A percentile compares a stretch with the other conserved stretches of the same genome.
phyloP scores from a whole-genome alignment of 345 rosid species.

The Aethionema arabicum region DNA sequence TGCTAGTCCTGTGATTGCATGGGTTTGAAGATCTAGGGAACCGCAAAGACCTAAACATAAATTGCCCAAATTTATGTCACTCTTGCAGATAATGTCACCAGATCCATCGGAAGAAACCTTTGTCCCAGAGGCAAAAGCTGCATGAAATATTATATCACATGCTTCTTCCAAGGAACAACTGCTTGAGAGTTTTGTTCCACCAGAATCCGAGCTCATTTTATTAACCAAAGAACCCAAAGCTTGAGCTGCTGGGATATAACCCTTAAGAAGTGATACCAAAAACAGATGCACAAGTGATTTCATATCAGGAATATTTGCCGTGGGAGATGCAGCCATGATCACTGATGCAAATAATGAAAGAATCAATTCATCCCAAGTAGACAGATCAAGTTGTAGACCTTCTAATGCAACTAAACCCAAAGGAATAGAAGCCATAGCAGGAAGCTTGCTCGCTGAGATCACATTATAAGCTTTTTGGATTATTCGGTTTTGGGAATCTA shows the following conservation, averaged over 20 bases:
- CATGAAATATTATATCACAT: constrained; percentile 54
- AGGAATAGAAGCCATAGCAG: constrained; percentile 43
- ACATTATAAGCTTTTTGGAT: constrained; percentile 58
- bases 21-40: constrained; percentile 46
- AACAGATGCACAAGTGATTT: constrained; percentile 48
- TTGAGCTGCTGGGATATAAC: constrained; percentile 68
- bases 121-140: constrained; percentile 21
- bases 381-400: constrained; percentile 40
- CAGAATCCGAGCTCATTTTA: constrained; percentile 50
- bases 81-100: constrained; percentile 31
- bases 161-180: constrained; percentile 67
- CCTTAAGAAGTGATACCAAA: constrained; percentile 50
- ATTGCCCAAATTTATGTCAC: constrained; percentile 37
- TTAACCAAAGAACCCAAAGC: constrained; percentile 87
- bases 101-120: constrained; percentile 31
- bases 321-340: constrained; percentile 64
- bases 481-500: constrained; percentile 62
- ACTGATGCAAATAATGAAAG: constrained; percentile 73
- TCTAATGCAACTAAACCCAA: constrained; percentile 38
- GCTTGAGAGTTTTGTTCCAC: constrained; percentile 34
- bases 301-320: constrained; percentile 57
- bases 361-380: constrained; percentile 64
- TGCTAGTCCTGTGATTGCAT: constrained; percentile 69
- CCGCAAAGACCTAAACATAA: constrained; percentile 43
- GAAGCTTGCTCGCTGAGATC: constrained; percentile 53